Percentiles rank a stretch among this genome's conserved stretches.
Evolutionary conservation across 768 basidiomycete species (phyloP).

Genomic region (Lactarius hengduanensis): DNA sequence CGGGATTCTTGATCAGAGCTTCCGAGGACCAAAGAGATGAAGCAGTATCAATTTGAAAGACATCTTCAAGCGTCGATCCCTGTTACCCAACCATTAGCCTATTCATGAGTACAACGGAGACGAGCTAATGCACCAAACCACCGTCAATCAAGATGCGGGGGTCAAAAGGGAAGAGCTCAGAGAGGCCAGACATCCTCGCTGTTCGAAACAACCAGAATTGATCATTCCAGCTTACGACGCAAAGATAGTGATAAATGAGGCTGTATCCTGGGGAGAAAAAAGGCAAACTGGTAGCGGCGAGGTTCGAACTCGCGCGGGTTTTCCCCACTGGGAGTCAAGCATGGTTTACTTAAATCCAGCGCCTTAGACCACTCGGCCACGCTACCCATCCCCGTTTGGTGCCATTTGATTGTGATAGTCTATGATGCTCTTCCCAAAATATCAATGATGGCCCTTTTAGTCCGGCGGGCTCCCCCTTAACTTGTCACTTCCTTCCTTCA

Average conservation of each 20-base stretch:
- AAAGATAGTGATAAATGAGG: conserved; percentile 10
- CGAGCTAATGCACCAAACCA: conserved; percentile 18
- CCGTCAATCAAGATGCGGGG: conserved; percentile 22
- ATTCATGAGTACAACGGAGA: background rate
- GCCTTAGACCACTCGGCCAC: conserved; percentile 92
- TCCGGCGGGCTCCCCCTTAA: no score
- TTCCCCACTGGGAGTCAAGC: conserved; percentile 77
- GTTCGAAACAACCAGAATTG: background rate
- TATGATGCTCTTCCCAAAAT: background rate
- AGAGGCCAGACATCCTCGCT: conserved; percentile 11
- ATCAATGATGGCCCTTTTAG: no score
- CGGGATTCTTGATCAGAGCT: conserved; percentile 52
- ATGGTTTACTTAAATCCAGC: conserved; percentile 74
- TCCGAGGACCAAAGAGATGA: conserved; percentile 73
- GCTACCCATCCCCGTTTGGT: conserved; percentile 41
- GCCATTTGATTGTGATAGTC: background rate
- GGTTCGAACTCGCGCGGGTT: conserved; percentile 90
- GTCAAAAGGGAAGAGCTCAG: conserved; percentile 6
- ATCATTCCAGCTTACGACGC: background rate
- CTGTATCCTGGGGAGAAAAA: conserved; percentile 21
- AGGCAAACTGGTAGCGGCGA: conserved; percentile 69
- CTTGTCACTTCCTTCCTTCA: no score
- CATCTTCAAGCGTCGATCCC: conserved; percentile 63
- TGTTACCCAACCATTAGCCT: conserved; percentile 31
- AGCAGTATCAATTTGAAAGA: conserved; percentile 47